These are phyloP conservation scores for Vachellia collinsii DNA, from an alignment of 306 rosid genomes.

Conservation along the genomic window DNA sequence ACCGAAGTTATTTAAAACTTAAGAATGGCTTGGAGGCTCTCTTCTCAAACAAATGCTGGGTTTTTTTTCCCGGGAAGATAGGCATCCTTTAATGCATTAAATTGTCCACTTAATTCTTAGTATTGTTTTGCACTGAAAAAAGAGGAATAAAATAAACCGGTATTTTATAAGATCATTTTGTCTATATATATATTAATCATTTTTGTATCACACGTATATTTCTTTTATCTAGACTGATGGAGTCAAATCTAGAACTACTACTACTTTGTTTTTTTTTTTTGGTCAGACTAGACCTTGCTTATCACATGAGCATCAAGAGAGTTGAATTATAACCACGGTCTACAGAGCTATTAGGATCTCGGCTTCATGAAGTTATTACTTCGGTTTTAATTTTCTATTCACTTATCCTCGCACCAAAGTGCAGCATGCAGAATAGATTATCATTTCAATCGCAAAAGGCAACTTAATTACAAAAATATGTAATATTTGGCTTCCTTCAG, in stretches of 20 bases:
- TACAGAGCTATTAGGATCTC: neutral
- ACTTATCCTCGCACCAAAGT: neutral
- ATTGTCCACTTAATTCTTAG: no score
- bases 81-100: neutral
- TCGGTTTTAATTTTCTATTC: neutral
- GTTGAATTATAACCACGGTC: neutral
- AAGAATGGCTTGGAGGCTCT: neutral
- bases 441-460: neutral
- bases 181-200: neutral
- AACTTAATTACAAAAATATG: neutral
- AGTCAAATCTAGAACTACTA: neutral
- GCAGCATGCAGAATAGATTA: constrained; percentile 1
- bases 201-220: neutral
- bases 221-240: neutral
- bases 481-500: constrained; percentile 26
- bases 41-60: neutral
- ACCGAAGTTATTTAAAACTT: no score
- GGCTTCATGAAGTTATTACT: neutral
- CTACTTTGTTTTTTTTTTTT: no score
- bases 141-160: neutral
- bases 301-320: neutral
- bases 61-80: no score
- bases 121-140: no score
- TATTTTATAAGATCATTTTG: neutral
- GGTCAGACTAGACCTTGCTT: neutral